phyloP scores from a whole-genome alignment of 2,329 filamentous ascomycete species.

The Ceratocystis variospora region DNA sequence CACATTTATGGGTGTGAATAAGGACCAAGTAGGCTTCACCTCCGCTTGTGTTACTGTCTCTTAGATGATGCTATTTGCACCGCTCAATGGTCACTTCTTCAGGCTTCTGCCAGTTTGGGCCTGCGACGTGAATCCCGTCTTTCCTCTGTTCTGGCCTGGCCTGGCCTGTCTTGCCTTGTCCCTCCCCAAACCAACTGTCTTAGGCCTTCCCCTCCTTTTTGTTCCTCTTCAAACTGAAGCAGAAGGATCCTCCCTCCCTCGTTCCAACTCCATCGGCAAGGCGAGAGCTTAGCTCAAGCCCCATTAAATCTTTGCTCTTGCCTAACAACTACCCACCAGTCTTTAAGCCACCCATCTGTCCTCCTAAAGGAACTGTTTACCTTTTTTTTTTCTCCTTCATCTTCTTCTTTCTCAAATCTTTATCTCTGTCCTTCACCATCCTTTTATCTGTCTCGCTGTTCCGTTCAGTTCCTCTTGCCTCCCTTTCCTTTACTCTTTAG shows the following conservation, averaged over 20 bases:
- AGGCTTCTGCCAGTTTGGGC: not conserved
- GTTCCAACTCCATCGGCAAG: constrained; percentile 4
- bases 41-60: not conserved
- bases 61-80: not conserved
- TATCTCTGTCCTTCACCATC: not conserved
- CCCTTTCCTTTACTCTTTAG: not conserved
- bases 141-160: not conserved
- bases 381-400: not conserved
- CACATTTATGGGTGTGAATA: not conserved
- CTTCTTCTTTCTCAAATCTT: not conserved
- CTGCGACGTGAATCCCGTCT: not conserved
- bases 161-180: not conserved
- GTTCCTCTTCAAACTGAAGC: not conserved
- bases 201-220: not conserved
- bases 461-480: not conserved
- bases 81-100: not conserved
- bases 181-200: not conserved
- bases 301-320: constrained; percentile 8
- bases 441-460: not conserved
- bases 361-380: not conserved
- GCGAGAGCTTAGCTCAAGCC: constrained; percentile 5
- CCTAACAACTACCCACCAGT: not conserved
- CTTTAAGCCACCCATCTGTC: constrained; percentile 5
- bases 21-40: not conserved
- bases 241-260: not conserved